phyloP scores from a whole-genome alignment of 2,329 filamentous ascomycete genomes.

The Scopulariopsis brevicaulis region DNA sequence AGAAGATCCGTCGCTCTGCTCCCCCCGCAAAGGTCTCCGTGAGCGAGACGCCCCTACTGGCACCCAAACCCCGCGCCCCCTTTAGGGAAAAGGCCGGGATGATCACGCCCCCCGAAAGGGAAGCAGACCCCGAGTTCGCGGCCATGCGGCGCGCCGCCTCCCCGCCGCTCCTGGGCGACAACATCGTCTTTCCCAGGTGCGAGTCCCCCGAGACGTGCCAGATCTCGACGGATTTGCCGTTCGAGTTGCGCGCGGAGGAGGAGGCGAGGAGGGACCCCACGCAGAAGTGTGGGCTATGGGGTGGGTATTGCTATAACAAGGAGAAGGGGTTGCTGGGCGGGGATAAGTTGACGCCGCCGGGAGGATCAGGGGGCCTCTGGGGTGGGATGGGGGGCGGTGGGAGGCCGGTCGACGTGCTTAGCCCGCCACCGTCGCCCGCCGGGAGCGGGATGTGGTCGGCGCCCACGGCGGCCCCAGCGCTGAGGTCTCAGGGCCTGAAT shows the following conservation, averaged over 20 bases:
- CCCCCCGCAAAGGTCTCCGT: not conserved
- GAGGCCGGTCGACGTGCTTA: not conserved
- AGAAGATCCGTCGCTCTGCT: not conserved
- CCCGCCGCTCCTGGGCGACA: conserved; percentile 80
- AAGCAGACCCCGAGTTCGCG: conserved; percentile 5
- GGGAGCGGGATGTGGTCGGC: not conserved
- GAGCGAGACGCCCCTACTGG: not conserved
- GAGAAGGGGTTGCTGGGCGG: not conserved
- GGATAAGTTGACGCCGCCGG: not conserved
- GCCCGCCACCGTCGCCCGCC: not conserved
- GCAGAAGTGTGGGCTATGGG: conserved; percentile 61
- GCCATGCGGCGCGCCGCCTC: conserved; percentile 40
- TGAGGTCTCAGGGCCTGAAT: not conserved
- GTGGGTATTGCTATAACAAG: conserved; percentile 46
- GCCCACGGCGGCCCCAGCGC: not conserved
- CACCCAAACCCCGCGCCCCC: not conserved
- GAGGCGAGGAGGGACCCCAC: conserved; percentile 42
- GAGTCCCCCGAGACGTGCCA: conserved; percentile 74
- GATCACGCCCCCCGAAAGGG: conserved; percentile 6
- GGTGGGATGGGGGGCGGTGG: not conserved
- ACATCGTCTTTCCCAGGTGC: conserved; percentile 72
- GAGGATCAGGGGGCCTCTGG: not conserved
- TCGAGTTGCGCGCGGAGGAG: conserved; percentile 32
- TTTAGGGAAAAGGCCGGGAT: not conserved
- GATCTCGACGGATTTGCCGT: conserved; percentile 66